phyloP scores from a whole-genome alignment of 2,329 filamentous ascomycete genomes.

The Lasiodiplodia citricola region DNA sequence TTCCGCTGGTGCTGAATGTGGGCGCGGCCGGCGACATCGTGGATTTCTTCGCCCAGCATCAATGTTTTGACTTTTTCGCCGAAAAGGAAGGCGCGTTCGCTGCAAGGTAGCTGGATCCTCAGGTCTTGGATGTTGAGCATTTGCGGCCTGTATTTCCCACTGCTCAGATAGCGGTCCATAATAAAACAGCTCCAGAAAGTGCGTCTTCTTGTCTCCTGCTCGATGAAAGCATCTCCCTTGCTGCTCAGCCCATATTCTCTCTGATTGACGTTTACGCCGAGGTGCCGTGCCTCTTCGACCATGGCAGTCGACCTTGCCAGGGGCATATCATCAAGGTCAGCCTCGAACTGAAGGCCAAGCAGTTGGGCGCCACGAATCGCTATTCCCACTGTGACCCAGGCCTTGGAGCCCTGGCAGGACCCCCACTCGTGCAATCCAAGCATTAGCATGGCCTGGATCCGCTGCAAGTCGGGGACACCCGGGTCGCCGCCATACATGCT shows the following conservation, averaged over 20 bases:
- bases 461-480: constrained; percentile 63
- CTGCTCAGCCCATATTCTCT: constrained; percentile 34
- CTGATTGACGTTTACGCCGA: constrained; percentile 41
- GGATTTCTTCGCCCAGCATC: constrained; percentile 52
- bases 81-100: constrained; percentile 68
- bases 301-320: constrained; percentile 40
- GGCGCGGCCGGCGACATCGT: constrained; percentile 44
- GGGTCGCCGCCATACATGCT: constrained; percentile 54
- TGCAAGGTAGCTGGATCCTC: constrained; percentile 70
- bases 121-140: constrained; percentile 66
- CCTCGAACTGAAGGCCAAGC: constrained; percentile 38
- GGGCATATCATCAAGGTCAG: constrained; percentile 36
- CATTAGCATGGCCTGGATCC: constrained; percentile 72
- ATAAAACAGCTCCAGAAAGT: constrained; percentile 79
- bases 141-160: constrained; percentile 65
- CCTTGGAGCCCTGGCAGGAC: constrained; percentile 64
- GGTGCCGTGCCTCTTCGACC: constrained; percentile 30
- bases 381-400: constrained; percentile 70
- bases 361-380: constrained; percentile 62
- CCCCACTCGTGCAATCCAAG: constrained; percentile 75
- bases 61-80: constrained; percentile 62
- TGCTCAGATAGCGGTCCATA: constrained; percentile 71
- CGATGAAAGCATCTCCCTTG: constrained; percentile 54
- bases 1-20: constrained; percentile 52
- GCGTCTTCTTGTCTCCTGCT: constrained; percentile 68